Evolutionary conservation across 805 yeast genomes (phyloP).

Genomic region (Ogataea naganishii): DNA sequence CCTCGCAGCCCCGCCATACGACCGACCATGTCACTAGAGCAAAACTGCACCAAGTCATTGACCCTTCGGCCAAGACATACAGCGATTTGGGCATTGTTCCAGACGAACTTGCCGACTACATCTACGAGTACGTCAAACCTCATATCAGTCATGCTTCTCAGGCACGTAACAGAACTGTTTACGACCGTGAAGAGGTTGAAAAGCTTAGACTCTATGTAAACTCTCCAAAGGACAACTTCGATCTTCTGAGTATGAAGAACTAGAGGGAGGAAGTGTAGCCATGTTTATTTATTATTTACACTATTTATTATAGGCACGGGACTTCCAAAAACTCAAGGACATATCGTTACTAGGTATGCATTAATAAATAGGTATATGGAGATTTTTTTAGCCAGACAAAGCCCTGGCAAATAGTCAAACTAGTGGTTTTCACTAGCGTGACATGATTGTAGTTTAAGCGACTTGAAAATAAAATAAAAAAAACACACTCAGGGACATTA

Average conservation of each 20-base stretch:
- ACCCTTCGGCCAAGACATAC: conserved; percentile 53
- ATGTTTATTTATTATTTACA: conserved; percentile 3
- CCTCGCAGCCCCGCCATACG: conserved; percentile 32
- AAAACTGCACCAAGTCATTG: conserved; percentile 56
- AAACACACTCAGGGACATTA: conserved; percentile 4
- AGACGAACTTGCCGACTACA: conserved; percentile 40
- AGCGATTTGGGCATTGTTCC: conserved; percentile 63
- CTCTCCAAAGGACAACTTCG: conserved; percentile 24
- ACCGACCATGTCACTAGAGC: conserved; percentile 73
- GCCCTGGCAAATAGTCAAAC: not conserved
- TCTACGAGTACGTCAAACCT: conserved; percentile 33
- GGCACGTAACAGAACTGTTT: conserved; percentile 27
- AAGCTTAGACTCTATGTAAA: conserved; percentile 28
- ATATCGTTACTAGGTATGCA: not conserved
- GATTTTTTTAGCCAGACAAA: not conserved
- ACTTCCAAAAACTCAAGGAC: not conserved
- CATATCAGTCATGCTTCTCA: conserved; percentile 27
- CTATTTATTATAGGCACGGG: too few species aligned
- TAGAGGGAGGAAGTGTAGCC: not conserved
- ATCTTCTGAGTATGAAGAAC: conserved; percentile 19
- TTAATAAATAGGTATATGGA: not conserved
- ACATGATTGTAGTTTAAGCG: conserved; percentile 13
- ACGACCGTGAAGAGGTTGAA: conserved; percentile 25
- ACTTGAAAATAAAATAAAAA: too few species aligned
- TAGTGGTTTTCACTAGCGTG: conserved; percentile 1